Evolutionary conservation across 116 monocot species (phyloP).

Genomic region (Cymodocea nodosa): DNA sequence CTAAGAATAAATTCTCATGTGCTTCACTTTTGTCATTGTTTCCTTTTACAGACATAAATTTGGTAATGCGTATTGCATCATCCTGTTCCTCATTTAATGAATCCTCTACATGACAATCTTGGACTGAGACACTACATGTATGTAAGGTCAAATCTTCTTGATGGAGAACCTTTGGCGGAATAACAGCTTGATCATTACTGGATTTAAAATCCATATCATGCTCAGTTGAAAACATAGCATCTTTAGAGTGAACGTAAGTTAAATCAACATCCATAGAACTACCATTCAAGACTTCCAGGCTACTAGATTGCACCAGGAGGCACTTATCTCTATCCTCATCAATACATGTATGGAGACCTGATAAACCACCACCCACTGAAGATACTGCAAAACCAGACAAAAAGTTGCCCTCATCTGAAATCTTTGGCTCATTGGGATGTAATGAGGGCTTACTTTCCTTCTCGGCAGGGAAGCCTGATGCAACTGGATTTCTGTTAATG

Average conservation of each 20-base stretch:
- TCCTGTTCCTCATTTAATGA: not conserved
- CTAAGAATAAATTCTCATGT: not conserved
- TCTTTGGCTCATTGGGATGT: not conserved
- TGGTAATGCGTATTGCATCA: not conserved
- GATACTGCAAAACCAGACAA: not conserved
- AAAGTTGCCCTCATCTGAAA: not conserved
- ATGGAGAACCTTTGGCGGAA: not conserved
- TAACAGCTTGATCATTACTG: not conserved
- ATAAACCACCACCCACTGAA: not conserved
- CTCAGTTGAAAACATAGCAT: not conserved
- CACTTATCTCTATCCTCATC: not conserved
- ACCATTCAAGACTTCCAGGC: not conserved
- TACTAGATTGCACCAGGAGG: not conserved
- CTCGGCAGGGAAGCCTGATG: not conserved
- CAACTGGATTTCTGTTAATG: not conserved
- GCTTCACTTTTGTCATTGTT: not conserved
- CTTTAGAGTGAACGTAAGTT: not conserved
- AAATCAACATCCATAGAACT: constrained; percentile 1
- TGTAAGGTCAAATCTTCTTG: not conserved
- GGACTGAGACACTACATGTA: not conserved
- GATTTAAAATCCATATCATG: not conserved
- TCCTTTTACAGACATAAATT: not conserved
- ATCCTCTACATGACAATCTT: constrained; percentile 2
- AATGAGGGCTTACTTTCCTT: not conserved
- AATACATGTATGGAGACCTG: not conserved